A percentile compares a stretch with the other conserved stretches of the same genome.
phyloP scores from a whole-genome alignment of 495 filamentous ascomycete species.

The Rhypophila decipiens region DNA sequence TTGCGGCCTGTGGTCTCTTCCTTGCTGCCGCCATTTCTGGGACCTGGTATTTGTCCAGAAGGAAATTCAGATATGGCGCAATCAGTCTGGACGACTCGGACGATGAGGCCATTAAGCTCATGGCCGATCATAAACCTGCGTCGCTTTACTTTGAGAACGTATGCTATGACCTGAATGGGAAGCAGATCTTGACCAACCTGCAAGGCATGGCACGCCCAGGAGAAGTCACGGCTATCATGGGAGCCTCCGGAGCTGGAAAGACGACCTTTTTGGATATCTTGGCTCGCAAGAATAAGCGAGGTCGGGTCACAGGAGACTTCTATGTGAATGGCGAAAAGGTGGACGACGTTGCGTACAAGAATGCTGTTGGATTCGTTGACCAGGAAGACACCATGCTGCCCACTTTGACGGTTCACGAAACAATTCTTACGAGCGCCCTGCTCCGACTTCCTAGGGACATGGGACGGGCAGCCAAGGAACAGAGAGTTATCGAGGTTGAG shows the following conservation, averaged over 20 bases:
- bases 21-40: conserved; percentile 75
- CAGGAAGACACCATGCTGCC: conserved; percentile 98
- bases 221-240: conserved; percentile 96
- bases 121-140: conserved; percentile 86
- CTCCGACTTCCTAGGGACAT: conserved; percentile 87
- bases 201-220: conserved; percentile 81
- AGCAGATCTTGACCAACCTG: conserved; percentile 74
- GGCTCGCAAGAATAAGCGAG: conserved; percentile 95
- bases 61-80: conserved; percentile 62
- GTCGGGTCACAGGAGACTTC: conserved; percentile 71
- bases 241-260: conserved; percentile 93
- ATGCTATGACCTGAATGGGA: conserved; percentile 78
- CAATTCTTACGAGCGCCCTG: conserved; percentile 88
- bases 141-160: conserved; percentile 85
- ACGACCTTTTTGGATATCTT: conserved; percentile 96
- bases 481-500: conserved; percentile 86
- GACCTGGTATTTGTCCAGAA: conserved; percentile 84
- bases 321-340: conserved; percentile 93
- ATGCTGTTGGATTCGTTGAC: conserved; percentile 92
- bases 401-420: conserved; percentile 95
- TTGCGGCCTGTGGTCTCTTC: conserved; percentile 81
- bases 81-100: conserved; percentile 85
- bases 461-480: conserved; percentile 77
- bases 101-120: conserved; percentile 76
- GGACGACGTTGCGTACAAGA: conserved; percentile 76